Conservation (phyloP, 306 rosid genomes). For the Canavalia ensiformis region DNA sequence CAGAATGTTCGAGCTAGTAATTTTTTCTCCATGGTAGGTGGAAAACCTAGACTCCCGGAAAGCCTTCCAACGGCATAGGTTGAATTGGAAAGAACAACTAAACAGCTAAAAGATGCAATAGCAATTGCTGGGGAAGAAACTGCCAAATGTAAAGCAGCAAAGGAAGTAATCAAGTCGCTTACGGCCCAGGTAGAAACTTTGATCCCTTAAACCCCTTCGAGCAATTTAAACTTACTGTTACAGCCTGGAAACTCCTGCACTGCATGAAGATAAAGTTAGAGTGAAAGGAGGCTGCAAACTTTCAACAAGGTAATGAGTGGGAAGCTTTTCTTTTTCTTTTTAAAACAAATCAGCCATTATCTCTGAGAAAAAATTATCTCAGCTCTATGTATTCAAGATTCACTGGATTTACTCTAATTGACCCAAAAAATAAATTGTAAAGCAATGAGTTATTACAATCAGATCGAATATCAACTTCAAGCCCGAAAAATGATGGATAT, state of each 20-base stretch:
- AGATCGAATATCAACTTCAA: conserved; percentile 27
- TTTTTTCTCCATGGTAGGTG: conserved; percentile 65
- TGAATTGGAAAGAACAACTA: conserved; percentile 92
- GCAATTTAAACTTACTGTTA: conserved; percentile 31
- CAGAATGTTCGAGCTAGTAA: no score
- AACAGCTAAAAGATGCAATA: conserved; percentile 93
- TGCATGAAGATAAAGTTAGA: no score
- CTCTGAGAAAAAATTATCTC: neutral
- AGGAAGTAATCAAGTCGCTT: conserved; percentile 98
- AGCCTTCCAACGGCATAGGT: no score
- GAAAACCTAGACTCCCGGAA: conserved; percentile 90
- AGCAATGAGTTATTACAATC: conserved; percentile 19
- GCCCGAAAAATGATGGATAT: conserved; percentile 8
- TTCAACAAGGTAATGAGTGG: neutral
- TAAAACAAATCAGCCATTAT: conserved; percentile 20
- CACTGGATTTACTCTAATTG: conserved; percentile 6
- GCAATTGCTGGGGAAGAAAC: conserved; percentile 92
- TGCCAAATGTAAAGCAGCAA: conserved; percentile 92
- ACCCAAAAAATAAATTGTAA: neutral
- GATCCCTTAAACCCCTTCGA: conserved; percentile 17
- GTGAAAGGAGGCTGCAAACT: no score
- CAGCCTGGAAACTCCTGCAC: conserved; percentile 24
- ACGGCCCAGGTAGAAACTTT: conserved; percentile 80
- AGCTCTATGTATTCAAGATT: conserved; percentile 15
- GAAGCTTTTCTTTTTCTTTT: conserved; percentile 26